Percentiles rank a stretch among this genome's conserved stretches.
phyloP scores from a whole-genome alignment of 768 basidiomycete species.

The Xerocomellus chrysenteron region DNA sequence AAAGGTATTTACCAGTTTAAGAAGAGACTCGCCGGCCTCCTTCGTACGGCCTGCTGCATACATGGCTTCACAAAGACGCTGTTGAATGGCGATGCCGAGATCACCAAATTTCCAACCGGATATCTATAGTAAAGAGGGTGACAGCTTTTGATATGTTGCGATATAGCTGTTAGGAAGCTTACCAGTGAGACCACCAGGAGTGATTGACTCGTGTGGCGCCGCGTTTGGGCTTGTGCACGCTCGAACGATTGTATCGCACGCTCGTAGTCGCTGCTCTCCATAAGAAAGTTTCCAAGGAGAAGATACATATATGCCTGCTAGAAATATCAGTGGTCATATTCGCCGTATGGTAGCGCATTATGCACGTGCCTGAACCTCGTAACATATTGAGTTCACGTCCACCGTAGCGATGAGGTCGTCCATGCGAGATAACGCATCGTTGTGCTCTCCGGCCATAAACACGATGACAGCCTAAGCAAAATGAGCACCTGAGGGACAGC shows the following conservation, averaged over 20 bases:
- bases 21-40: background rate
- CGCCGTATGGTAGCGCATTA: too few species aligned
- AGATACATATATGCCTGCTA: slow-evolving; percentile 3
- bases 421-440: slow-evolving; percentile 2
- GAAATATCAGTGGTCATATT: background rate
- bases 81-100: background rate
- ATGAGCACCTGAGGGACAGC: too few species aligned
- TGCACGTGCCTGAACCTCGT: slow-evolving; percentile 1
- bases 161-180: background rate
- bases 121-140: background rate
- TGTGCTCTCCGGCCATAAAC: background rate
- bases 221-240: background rate
- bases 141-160: background rate
- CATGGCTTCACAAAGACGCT: background rate
- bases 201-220: background rate
- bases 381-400: background rate
- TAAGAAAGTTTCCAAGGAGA: background rate
- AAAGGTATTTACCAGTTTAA: background rate
- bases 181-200: background rate
- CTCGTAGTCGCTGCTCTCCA: background rate
- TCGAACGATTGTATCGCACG: background rate
- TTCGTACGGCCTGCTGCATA: background rate
- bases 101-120: slow-evolving; percentile 1
- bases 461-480: background rate
- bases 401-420: background rate